Conservation (phyloP, 345 rosid species). For the Camelina laxa region DNA sequence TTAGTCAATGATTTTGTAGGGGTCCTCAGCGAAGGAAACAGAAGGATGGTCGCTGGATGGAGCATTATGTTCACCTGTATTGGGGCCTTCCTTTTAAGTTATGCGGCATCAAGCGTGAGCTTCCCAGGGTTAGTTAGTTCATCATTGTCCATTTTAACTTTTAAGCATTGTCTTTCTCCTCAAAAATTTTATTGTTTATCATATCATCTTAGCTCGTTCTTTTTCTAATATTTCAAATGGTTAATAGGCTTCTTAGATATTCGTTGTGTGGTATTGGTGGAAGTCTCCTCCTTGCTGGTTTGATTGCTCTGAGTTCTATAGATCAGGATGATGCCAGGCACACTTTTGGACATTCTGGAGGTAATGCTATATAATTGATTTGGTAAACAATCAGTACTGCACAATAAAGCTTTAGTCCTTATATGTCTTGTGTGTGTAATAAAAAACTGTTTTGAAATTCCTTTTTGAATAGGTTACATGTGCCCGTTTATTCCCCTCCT, state of each 20-base stretch:
- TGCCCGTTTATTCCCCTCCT: constrained; percentile 97
- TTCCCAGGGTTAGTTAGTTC: constrained; percentile 74
- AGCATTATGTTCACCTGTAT: constrained; percentile 75
- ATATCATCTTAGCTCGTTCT: not conserved
- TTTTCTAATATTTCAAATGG: not conserved
- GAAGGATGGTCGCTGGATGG: constrained; percentile 91
- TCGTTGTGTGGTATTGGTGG: constrained; percentile 78
- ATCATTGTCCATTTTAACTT: not conserved
- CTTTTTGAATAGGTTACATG: constrained; percentile 63
- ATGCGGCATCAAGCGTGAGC: constrained; percentile 64
- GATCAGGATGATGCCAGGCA: constrained; percentile 94
- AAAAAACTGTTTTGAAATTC: not conserved
- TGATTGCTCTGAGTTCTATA: constrained; percentile 67
- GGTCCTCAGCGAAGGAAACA: constrained; percentile 55
- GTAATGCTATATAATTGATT: constrained; percentile 45
- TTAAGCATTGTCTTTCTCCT: constrained; percentile 20
- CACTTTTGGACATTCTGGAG: constrained; percentile 91
- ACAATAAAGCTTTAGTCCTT: not conserved
- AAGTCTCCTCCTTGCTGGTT: constrained; percentile 67
- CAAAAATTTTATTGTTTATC: constrained; percentile 3
- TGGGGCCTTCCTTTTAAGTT: constrained; percentile 78
- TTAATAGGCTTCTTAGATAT: constrained; percentile 60
- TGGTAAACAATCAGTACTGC: constrained; percentile 10
- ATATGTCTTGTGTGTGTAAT: not conserved
- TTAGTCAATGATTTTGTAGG: constrained; percentile 48